Conservation (phyloP, 768 basidiomycete genomes). For the Rhizopogon roseolus region DNA sequence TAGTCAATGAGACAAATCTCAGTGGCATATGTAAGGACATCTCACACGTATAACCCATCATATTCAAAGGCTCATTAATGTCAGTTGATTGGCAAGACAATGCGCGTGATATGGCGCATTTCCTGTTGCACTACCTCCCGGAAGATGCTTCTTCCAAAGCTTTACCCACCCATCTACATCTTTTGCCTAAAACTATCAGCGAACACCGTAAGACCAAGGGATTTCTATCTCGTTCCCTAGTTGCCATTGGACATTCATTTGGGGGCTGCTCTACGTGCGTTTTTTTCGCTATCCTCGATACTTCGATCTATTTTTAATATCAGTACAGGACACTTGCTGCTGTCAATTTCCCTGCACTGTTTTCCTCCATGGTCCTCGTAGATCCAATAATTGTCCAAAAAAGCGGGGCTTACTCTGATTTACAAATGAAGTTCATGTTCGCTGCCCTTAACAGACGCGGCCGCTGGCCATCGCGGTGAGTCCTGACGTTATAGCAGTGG, state of each 20-base stretch:
- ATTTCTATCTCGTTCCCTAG: slow-evolving; percentile 47
- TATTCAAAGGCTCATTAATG: not conserved
- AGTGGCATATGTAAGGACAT: slow-evolving; percentile 54
- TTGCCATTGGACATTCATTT: slow-evolving; percentile 80
- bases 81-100: slow-evolving; percentile 78
- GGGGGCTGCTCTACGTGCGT: slow-evolving; percentile 76
- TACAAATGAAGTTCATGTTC: slow-evolving; percentile 11
- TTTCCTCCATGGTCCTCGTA: slow-evolving; percentile 66
- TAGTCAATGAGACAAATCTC: slow-evolving; percentile 57
- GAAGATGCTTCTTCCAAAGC: slow-evolving; percentile 21
- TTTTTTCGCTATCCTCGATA: not conserved
- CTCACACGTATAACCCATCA: not conserved
- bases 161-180: slow-evolving; percentile 51
- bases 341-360: slow-evolving; percentile 56
- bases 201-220: slow-evolving; percentile 41
- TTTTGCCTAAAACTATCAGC: slow-evolving; percentile 39
- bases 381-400: slow-evolving; percentile 65
- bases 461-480: slow-evolving; percentile 59
- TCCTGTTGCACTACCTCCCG: slow-evolving; percentile 67
- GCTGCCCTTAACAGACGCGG: slow-evolving; percentile 57
- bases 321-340: slow-evolving; percentile 57
- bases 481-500: not conserved
- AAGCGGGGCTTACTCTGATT: not conserved
- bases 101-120: slow-evolving; percentile 72
- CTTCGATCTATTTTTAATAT: not conserved